Conservation (phyloP, 2,329 filamentous ascomycete species). For the Colletotrichum aenigma region DNA sequence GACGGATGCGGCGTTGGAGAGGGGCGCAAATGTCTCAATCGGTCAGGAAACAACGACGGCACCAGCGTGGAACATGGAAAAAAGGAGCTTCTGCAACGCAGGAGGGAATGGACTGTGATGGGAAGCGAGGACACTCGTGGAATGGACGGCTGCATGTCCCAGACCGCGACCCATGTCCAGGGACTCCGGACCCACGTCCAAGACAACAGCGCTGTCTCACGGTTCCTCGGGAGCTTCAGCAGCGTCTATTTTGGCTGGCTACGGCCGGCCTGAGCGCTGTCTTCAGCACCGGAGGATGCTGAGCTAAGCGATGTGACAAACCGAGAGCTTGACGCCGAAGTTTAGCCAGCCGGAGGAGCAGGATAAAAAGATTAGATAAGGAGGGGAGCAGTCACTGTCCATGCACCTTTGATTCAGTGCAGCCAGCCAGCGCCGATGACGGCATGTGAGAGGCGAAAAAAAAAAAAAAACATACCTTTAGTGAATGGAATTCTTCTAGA, state of each 20-base stretch:
- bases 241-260: background rate
- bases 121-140: background rate
- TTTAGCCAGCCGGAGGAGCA: background rate
- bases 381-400: background rate
- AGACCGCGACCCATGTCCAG: background rate
- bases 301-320: background rate
- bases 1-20: background rate
- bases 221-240: background rate
- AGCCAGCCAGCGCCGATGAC: background rate
- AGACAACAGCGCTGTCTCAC: background rate
- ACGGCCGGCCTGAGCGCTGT: background rate
- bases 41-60: background rate
- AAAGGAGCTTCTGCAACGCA: background rate
- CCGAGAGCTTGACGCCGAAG: background rate
- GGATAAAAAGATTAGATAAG: background rate
- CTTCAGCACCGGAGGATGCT: background rate
- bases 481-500: constrained; percentile 1
- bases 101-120: background rate
- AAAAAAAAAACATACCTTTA: background rate
- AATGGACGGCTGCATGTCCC: background rate
- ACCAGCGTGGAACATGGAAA: background rate
- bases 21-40: background rate
- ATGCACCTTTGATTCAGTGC: background rate
- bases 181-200: background rate
- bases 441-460: background rate